Evolutionary conservation across 306 rosid genomes (phyloP).

Genomic region (Dalbergia cochinchinensis): DNA sequence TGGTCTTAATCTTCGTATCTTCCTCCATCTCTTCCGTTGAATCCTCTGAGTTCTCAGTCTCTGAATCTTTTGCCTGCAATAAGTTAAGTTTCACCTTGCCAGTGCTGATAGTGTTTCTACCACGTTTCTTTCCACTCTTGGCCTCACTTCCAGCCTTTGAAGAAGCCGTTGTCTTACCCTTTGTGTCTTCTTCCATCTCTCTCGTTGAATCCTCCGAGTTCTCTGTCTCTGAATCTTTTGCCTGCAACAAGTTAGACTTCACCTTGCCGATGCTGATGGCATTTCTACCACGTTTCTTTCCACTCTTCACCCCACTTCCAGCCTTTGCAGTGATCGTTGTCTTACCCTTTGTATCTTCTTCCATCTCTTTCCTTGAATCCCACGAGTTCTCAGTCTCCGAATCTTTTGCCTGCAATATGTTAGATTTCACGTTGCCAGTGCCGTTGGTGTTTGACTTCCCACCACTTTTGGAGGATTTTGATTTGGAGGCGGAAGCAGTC

Average conservation of each 20-base stretch:
- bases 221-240: slow-evolving; percentile 60
- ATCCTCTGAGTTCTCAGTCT: slow-evolving; percentile 56
- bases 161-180: slow-evolving; percentile 51
- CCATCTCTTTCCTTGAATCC: slow-evolving; percentile 48
- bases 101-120: slow-evolving; percentile 52
- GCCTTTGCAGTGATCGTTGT: neutral
- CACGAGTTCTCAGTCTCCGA: slow-evolving; percentile 54
- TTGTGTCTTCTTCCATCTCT: slow-evolving; percentile 48
- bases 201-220: slow-evolving; percentile 49
- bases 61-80: slow-evolving; percentile 56
- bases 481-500: slow-evolving; percentile 62
- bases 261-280: slow-evolving; percentile 58
- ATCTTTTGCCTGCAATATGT: slow-evolving; percentile 56
- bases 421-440: slow-evolving; percentile 62
- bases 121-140: slow-evolving; percentile 27
- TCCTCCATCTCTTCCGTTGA: slow-evolving; percentile 49
- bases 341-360: slow-evolving; percentile 62
- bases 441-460: slow-evolving; percentile 60
- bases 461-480: slow-evolving; percentile 57
- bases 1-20: slow-evolving; percentile 20
- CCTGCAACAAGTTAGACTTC: slow-evolving; percentile 60
- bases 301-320: no score
- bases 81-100: slow-evolving; percentile 64
- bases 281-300: slow-evolving; percentile 48
- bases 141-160: no score